Conservation (phyloP, 164 flowering plant species). For the Magnolia changhungtana region DNA sequence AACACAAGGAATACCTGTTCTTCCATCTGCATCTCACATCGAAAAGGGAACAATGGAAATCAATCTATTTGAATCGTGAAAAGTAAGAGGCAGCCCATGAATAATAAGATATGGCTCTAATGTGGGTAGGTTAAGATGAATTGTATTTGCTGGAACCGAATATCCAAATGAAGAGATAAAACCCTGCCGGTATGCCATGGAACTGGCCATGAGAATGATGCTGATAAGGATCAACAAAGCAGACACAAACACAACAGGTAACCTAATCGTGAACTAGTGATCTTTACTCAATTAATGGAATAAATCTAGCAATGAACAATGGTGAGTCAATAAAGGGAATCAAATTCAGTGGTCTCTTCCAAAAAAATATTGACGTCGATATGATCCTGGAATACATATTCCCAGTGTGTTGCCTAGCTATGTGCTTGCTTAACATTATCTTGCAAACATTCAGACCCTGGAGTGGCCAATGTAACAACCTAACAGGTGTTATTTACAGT, state of each 20-base stretch:
- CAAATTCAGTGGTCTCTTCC: not conserved
- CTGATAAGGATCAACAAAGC: not conserved
- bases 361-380: too few species aligned
- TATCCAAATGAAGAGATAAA: too few species aligned
- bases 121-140: not conserved
- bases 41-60: constrained; percentile 4
- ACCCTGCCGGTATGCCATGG: too few species aligned
- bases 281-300: not conserved
- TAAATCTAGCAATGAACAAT: not conserved
- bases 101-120: not conserved
- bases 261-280: not conserved
- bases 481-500: not conserved
- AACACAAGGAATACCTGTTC: not conserved
- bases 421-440: too few species aligned
- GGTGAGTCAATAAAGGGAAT: not conserved
- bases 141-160: too few species aligned
- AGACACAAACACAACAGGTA: not conserved
- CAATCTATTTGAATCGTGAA: not conserved
- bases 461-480: too few species aligned
- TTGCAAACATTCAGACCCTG: too few species aligned
- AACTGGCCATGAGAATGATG: not conserved
- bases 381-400: too few species aligned
- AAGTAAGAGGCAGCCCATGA: not conserved
- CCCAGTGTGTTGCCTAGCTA: too few species aligned
- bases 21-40: constrained; percentile 56